Base-by-base conservation (phyloP, 352 stramenopile species). In the Phytophthora boehmeriae region DNA sequence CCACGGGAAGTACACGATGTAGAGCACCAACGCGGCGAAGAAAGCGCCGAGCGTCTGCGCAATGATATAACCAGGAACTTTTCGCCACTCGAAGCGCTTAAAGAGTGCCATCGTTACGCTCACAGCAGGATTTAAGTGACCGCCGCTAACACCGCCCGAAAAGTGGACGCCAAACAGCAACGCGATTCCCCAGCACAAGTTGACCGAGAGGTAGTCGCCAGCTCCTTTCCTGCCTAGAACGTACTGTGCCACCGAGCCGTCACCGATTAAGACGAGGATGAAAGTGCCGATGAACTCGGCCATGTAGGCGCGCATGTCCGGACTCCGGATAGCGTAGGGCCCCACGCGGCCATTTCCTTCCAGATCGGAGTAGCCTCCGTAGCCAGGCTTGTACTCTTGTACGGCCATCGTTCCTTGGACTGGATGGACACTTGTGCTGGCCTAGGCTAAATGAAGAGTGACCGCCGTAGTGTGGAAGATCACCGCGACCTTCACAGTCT, bases 101-200 rank as follows among this genome's bases (percentile, higher is more conserved):
- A 89, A 80, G 38, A 78, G 75, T 17, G 73, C 81, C 82, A 91
- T 91, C 2, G 78, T 77, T 23, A 88, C 70, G 4, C 78, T 86
- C 27, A 92, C 83, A 10, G 80, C 80, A 2, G 83, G 83, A 50
- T 92, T 92, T 22, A 92, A 56, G 63, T 92, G 83, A 10, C 80
- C 80, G 19, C 83, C 83, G 28, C 76, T 88, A 22, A 92, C 78
- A 36, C 80, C 83, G 8, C 76, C 82, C 14, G 82, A 89, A 11
- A 76, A 72, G 63, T 89, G 88, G 4, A 91, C 63, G 1, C 79
- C 82, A 64, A 89, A 78, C 74, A 89, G 87, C 32, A 91, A 59
- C 36, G 78, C 82, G 43, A 91, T 89, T 23, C 82, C 80, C 51
- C 83, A 91, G 42, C 82, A 80, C 22, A 91, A 39, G 17, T 80